Percentiles rank a stretch among this genome's conserved stretches.
Conservation (phyloP, 164 flowering plant species). For the Stephania yunnanensis region DNA sequence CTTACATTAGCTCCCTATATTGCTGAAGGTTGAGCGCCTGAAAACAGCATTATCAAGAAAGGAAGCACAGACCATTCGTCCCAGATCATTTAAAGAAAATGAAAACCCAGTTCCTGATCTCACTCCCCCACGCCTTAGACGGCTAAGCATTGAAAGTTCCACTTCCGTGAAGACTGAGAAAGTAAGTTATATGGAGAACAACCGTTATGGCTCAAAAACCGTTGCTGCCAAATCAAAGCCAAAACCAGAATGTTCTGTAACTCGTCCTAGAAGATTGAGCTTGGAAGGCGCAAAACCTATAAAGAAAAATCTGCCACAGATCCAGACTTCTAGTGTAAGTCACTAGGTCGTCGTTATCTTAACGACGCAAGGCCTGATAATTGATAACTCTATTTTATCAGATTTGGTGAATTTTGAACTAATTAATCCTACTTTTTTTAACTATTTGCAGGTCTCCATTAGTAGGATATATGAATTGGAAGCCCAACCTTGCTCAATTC, state of each 20-base stretch:
- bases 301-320: constrained; percentile 26
- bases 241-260: constrained; percentile 16
- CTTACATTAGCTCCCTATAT: background rate
- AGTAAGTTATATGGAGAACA: constrained; percentile 17
- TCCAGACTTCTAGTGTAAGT: constrained; percentile 15
- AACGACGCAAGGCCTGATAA: background rate
- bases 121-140: constrained; percentile 32
- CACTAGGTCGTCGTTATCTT: constrained; percentile 4
- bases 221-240: constrained; percentile 23
- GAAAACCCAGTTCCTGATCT: constrained; percentile 10
- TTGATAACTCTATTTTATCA: background rate
- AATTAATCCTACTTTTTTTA: background rate
- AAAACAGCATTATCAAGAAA: constrained; percentile 61
- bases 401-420: background rate
- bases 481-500: background rate
- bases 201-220: constrained; percentile 28
- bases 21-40: constrained; percentile 64
- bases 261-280: constrained; percentile 50
- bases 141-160: constrained; percentile 36
- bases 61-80: constrained; percentile 25
- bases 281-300: constrained; percentile 47
- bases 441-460: constrained; percentile 12
- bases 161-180: constrained; percentile 14
- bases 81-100: constrained; percentile 17
- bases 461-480: background rate